A percentile compares a stretch with the other conserved stretches of the same genome.
phyloP scores from a whole-genome alignment of 2,329 filamentous ascomycete genomes.

The Microsporum canis region DNA sequence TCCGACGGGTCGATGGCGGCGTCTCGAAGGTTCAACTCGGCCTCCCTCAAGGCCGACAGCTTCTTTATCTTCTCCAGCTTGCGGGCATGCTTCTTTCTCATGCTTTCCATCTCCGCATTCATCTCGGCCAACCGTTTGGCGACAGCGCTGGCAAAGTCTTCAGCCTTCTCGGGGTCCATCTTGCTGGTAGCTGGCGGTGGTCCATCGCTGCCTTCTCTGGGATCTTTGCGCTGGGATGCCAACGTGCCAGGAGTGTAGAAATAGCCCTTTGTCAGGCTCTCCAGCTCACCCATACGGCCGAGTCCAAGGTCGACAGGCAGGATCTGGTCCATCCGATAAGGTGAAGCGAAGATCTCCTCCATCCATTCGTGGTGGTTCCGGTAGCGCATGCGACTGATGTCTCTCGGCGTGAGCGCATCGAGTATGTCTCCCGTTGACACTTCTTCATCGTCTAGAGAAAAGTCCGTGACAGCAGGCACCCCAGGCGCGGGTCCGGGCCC shows the following conservation, averaged over 20 bases:
- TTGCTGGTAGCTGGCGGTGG: constrained; percentile 41
- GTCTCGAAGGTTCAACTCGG: constrained; percentile 64
- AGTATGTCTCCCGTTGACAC: constrained; percentile 77
- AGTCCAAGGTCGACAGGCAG: constrained; percentile 76
- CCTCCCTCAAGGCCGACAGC: constrained; percentile 56
- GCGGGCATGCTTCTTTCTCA: constrained; percentile 68
- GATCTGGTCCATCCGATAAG: constrained; percentile 76
- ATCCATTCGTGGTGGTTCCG: constrained; percentile 98
- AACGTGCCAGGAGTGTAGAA: constrained; percentile 50
- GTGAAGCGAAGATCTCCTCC: constrained; percentile 89
- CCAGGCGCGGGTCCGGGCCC: constrained; percentile 26
- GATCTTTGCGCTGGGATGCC: constrained; percentile 18
- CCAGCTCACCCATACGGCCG: constrained; percentile 71
- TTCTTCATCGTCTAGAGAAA: constrained; percentile 71
- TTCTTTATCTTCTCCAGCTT: constrained; percentile 63
- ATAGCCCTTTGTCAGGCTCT: constrained; percentile 70
- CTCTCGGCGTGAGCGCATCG: constrained; percentile 76
- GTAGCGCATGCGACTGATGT: constrained; percentile 78
- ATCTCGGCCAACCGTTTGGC: constrained; percentile 60
- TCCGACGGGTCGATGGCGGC: constrained; percentile 47
- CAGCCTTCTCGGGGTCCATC: constrained; percentile 63
- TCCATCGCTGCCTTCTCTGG: constrained; percentile 19
- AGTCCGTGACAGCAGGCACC: constrained; percentile 28
- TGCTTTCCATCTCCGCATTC: constrained; percentile 68
- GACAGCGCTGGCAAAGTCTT: constrained; percentile 73